Evolutionary conservation across 1,284 basidiomycete species (phyloP), one percentile per base, ranked within the genome.

Genomic region (Irpex lacteus): DNA sequence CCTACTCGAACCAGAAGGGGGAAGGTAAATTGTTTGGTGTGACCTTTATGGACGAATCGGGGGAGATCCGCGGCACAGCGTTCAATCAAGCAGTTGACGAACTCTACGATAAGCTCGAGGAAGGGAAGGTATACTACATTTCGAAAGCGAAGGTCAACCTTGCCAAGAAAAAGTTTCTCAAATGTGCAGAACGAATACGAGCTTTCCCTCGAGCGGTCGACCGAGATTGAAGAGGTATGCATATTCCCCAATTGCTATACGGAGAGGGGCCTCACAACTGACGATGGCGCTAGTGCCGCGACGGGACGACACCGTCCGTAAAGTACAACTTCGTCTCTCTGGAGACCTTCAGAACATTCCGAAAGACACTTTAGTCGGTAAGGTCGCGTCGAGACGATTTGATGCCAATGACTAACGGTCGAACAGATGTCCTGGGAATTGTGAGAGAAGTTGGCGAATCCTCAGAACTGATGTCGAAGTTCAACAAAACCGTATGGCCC

Each of bases 151-250:
- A 93, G 62, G 91, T 99, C 73, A 94, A 94, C 73, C 88, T 98
- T 37, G 96, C 97, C 55, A 99, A 98, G 81, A 98, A 97, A 80
- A 97, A 98, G 78, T 99, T n/a, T 98, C 77, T 93, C 87, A 60
- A 95, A 92, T 73, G 78, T 98, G 58, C 81, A 85, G 69, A 98
- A 98, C 75, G 96, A 99, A 74, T 99, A 99, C 73, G 97, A 99
- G 75, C 88, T 99, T 66, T 84, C 81, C 57, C 85, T 99, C n/a
- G 95, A 96, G 68, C 88, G 85, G 67, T 82, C 85, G 62, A 95
- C 95, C 0, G 91, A 94, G 69, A 82, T 98, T 36, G 89, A 92
- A 74, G 92, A 92, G 82, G 91, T 89, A 62, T 32, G 78, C 65
- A 5, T 36, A 34, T 34, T 56, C 63, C 15, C 15, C 5, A 15